A percentile compares a stretch with the other conserved stretches of the same genome.
Conservation (phyloP, 768 basidiomycete species). For the Rhizopogon sp. region DNA sequence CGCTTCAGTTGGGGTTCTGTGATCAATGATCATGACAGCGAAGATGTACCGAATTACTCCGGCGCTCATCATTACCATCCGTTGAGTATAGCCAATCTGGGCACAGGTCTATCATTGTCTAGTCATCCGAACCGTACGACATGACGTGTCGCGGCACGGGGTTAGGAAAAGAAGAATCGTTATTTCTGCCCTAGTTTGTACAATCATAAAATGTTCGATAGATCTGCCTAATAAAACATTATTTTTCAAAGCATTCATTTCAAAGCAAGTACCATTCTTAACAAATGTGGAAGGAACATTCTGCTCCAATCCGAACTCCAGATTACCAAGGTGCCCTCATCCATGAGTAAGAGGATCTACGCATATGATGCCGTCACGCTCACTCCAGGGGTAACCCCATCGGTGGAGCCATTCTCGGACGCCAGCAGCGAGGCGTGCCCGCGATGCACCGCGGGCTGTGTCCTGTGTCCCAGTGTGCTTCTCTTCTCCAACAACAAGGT, state of each 20-base stretch:
- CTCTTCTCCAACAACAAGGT: slow-evolving; percentile 90
- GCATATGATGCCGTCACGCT: slow-evolving; percentile 85
- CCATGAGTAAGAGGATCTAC: slow-evolving; percentile 81
- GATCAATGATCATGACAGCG: too few relatives aligned
- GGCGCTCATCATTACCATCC: not conserved
- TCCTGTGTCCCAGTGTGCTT: slow-evolving; percentile 96
- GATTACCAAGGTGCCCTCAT: slow-evolving; percentile 9
- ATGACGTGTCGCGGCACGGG: not conserved
- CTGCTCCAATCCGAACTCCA: slow-evolving; percentile 1
- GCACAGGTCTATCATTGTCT: not conserved
- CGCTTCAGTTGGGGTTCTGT: too few relatives aligned
- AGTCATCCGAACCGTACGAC: not conserved
- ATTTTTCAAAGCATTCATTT: not conserved
- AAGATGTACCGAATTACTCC: too few relatives aligned
- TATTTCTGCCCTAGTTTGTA: slow-evolving; percentile 4
- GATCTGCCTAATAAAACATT: slow-evolving; percentile 2
- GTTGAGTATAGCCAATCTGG: too few relatives aligned
- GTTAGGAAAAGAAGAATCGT: not conserved
- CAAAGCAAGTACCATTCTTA: slow-evolving; percentile 4
- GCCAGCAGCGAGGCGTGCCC: slow-evolving; percentile 77
- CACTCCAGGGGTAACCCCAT: slow-evolving; percentile 96
- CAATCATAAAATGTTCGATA: slow-evolving; percentile 8
- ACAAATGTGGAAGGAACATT: slow-evolving; percentile 1
- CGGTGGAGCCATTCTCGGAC: slow-evolving; percentile 89
- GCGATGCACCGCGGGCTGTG: slow-evolving; percentile 71